A percentile compares a stretch with the other conserved stretches of the same genome.
phyloP scores from a whole-genome alignment of 192 early-diverging fungal genomes.

The Dissophora globulifera region DNA sequence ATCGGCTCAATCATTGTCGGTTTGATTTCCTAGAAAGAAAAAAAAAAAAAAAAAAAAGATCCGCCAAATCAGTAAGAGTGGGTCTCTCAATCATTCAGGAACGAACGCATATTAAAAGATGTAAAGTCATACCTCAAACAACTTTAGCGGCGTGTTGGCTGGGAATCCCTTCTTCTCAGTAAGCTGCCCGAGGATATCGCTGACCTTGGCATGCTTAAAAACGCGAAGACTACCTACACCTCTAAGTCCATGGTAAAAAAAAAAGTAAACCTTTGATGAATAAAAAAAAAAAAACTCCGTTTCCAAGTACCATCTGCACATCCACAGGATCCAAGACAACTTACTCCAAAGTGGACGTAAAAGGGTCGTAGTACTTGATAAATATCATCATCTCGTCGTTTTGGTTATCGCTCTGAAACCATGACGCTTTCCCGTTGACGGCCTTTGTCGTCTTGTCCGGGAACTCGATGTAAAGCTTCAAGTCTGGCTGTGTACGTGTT shows the following conservation, averaged over 20 bases:
- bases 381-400: conserved; percentile 73
- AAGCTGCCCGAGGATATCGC: conserved; percentile 68
- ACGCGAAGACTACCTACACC: conserved; percentile 69
- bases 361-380: conserved; percentile 86
- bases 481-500: conserved; percentile 27
- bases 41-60: too few species aligned
- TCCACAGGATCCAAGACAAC: too few species aligned
- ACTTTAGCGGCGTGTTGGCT: conserved; percentile 63
- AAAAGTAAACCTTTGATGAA: too few species aligned
- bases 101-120: too few species aligned
- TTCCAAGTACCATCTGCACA: too few species aligned
- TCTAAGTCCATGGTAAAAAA: too few species aligned
- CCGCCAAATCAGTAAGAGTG: too few species aligned
- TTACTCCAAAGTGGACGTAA: conserved; percentile 67
- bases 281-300: neutral
- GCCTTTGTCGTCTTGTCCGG: conserved; percentile 38
- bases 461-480: conserved; percentile 51
- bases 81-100: too few species aligned
- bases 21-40: conserved; percentile 87
- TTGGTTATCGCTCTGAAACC: conserved; percentile 22
- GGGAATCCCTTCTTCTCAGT: conserved; percentile 65
- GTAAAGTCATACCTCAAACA: conserved; percentile 68
- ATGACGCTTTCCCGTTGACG: conserved; percentile 26
- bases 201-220: conserved; percentile 61
- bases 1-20: conserved; percentile 89